Percentiles rank a stretch among this genome's conserved stretches.
These are phyloP conservation scores for Laburnicola sp. DNA, from an alignment of 2,329 filamentous ascomycete genomes.

Conservation along the genomic window DNA sequence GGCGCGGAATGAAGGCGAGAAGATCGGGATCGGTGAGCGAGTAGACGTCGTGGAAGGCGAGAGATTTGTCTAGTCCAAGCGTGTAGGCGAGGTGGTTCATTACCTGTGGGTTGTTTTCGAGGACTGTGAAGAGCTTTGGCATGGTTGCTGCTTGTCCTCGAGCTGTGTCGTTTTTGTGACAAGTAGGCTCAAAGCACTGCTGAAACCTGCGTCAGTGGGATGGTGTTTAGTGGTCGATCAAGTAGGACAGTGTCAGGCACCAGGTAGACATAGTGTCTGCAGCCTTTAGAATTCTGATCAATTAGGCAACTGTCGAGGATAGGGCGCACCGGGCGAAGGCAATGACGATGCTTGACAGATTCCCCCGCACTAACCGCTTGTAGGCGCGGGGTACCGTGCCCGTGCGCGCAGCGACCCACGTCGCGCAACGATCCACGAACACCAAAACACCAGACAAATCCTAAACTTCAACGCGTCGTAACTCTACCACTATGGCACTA, in stretches of 20 bases:
- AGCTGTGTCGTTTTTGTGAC: background rate
- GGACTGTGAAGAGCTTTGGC: constrained; percentile 32
- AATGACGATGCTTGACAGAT: background rate
- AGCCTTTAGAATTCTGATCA: background rate
- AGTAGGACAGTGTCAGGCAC: background rate
- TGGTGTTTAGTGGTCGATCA: background rate
- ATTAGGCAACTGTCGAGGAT: background rate
- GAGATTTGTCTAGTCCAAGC: constrained; percentile 52
- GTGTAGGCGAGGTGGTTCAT: constrained; percentile 54
- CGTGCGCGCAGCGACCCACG: no score
- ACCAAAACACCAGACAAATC: no score
- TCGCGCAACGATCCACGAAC: no score
- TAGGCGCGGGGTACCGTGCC: constrained; percentile 9
- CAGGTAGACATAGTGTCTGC: background rate
- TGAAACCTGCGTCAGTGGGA: background rate
- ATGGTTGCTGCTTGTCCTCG: constrained; percentile 12
- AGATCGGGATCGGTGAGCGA: constrained; percentile 56
- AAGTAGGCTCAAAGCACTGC: background rate
- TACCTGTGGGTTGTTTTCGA: constrained; percentile 60
- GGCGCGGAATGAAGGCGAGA: constrained; percentile 56
- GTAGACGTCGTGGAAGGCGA: constrained; percentile 60
- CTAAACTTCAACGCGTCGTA: no score
- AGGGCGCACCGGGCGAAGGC: background rate
- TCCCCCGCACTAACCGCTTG: constrained; percentile 19
- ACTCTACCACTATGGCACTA: no score